A percentile compares a stretch with the other conserved stretches of the same genome.
These are phyloP conservation scores for Boletus hoseneyae DNA, from an alignment of 1,284 basidiomycete genomes.

Conservation along the genomic window DNA sequence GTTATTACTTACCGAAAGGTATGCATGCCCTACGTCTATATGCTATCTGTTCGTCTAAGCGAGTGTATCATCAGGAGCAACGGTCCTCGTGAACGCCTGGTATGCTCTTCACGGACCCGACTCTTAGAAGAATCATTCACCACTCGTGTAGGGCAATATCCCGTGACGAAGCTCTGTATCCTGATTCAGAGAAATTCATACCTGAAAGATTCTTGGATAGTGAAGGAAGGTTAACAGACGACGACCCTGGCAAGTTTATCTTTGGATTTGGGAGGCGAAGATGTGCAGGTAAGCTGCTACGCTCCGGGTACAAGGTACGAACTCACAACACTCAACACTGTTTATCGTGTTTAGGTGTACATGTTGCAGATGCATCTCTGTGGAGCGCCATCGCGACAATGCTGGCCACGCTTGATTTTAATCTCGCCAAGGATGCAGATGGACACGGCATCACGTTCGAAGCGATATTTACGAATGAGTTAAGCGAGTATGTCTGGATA, in stretches of 20 bases:
- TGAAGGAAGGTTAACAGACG: constrained; percentile 5
- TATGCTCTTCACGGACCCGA: neutral
- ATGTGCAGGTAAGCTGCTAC: constrained; percentile 2
- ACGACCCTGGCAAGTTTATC: constrained; percentile 5
- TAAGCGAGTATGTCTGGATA: neutral
- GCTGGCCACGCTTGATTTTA: constrained; percentile 12
- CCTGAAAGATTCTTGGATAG: constrained; percentile 12
- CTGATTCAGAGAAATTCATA: constrained; percentile 5
- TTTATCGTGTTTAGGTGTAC: neutral
- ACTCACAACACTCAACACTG: too few species aligned
- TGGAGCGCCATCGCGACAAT: constrained; percentile 12
- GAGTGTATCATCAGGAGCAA: neutral
- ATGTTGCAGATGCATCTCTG: constrained; percentile 8
- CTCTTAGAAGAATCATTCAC: neutral
- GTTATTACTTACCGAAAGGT: constrained; percentile 18
- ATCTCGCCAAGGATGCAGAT: constrained; percentile 3
- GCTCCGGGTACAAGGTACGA: neutral
- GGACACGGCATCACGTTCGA: constrained; percentile 4
- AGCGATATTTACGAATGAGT: neutral
- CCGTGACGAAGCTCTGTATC: neutral
- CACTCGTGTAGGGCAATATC: constrained; percentile 12
- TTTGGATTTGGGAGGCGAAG: constrained; percentile 16
- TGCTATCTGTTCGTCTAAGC: neutral
- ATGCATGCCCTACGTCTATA: neutral
- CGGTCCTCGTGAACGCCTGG: constrained; percentile 10